These are phyloP conservation scores for Talaromyces verruculosus DNA, from an alignment of 2,329 filamentous ascomycete genomes.

Conservation along the genomic window DNA sequence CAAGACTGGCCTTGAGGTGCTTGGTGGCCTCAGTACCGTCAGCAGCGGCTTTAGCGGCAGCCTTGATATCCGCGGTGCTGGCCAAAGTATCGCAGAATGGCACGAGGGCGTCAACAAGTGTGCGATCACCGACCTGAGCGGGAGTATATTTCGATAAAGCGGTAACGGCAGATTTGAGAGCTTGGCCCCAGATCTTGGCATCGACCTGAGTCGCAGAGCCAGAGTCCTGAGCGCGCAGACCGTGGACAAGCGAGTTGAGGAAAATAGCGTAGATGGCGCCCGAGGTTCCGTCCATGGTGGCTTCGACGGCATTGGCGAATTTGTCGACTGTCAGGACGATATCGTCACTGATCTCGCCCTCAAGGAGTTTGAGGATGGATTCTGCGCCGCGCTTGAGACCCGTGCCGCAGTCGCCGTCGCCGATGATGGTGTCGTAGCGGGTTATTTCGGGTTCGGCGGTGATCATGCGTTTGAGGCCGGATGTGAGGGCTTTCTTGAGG, in stretches of 20 bases:
- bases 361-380: slow-evolving; percentile 50
- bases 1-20: slow-evolving; percentile 86
- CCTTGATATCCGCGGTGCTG: slow-evolving; percentile 63
- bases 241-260: slow-evolving; percentile 77
- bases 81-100: slow-evolving; percentile 78
- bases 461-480: slow-evolving; percentile 60
- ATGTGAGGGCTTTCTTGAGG: slow-evolving; percentile 55
- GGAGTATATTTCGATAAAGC: slow-evolving; percentile 82
- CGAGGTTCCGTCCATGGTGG: slow-evolving; percentile 71
- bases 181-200: slow-evolving; percentile 60
- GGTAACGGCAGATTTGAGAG: slow-evolving; percentile 68
- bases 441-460: slow-evolving; percentile 65
- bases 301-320: slow-evolving; percentile 65
- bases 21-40: slow-evolving; percentile 80
- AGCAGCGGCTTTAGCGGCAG: slow-evolving; percentile 73
- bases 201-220: slow-evolving; percentile 47
- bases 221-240: slow-evolving; percentile 57
- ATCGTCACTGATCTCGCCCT: slow-evolving; percentile 51
- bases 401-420: slow-evolving; percentile 87
- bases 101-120: slow-evolving; percentile 82
- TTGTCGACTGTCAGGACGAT: slow-evolving; percentile 59
- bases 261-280: slow-evolving; percentile 86
- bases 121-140: slow-evolving; percentile 83
- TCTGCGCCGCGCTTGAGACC: slow-evolving; percentile 85
- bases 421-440: slow-evolving; percentile 74